phyloP scores from a whole-genome alignment of 805 yeast species.

The Saturnispora ahearnii region DNA sequence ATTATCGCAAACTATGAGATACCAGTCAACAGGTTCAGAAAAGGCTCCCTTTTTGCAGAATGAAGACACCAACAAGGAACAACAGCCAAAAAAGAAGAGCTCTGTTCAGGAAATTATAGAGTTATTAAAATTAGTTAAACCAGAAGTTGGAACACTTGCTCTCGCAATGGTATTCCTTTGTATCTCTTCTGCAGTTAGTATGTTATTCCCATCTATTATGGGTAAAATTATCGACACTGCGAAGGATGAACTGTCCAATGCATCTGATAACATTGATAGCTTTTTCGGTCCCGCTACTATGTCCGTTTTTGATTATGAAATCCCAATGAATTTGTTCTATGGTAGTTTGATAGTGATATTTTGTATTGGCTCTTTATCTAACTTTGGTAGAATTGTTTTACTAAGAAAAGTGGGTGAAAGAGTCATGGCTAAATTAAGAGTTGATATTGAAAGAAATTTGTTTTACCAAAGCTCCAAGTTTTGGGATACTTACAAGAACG shows the following conservation, averaged over 20 bases:
- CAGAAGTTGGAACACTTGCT: slow-evolving; percentile 46
- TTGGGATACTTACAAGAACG: slow-evolving; percentile 81
- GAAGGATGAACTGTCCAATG: slow-evolving; percentile 19
- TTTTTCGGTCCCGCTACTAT: slow-evolving; percentile 15
- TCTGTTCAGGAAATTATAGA: slow-evolving; percentile 34
- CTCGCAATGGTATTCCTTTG: slow-evolving; percentile 58
- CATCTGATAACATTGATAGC: not conserved
- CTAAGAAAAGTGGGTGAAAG: slow-evolving; percentile 78
- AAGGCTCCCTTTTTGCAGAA: not conserved
- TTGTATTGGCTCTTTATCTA: slow-evolving; percentile 64
- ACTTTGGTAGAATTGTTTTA: slow-evolving; percentile 70
- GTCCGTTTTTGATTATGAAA: slow-evolving; percentile 37
- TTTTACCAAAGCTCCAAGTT: slow-evolving; percentile 83
- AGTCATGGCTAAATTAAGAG: slow-evolving; percentile 73
- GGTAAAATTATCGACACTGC: slow-evolving; percentile 81
- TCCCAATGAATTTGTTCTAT: slow-evolving; percentile 58
- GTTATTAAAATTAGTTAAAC: slow-evolving; percentile 45
- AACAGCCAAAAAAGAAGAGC: slow-evolving; percentile 12
- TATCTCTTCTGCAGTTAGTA: slow-evolving; percentile 67
- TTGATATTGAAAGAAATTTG: slow-evolving; percentile 66
- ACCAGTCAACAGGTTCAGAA: slow-evolving; percentile 1
- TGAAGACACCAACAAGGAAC: not conserved
- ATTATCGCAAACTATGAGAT: not conserved
- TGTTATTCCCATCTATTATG: slow-evolving; percentile 73
- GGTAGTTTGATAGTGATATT: slow-evolving; percentile 53